Evolutionary conservation across 345 rosid genomes (phyloP).

Genomic region (Gossypium herbaceum): DNA sequence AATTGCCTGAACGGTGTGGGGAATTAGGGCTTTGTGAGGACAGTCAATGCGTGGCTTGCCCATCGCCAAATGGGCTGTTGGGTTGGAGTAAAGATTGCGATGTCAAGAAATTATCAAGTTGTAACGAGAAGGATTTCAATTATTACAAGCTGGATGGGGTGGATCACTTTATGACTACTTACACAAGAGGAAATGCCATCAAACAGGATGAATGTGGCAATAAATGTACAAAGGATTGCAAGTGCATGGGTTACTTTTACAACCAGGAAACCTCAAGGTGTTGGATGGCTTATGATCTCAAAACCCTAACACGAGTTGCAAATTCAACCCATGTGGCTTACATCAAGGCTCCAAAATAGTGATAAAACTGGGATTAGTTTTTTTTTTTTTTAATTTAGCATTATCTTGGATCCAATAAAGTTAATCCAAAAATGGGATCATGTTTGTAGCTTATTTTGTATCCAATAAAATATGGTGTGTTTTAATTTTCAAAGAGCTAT

Average conservation of each 20-base stretch:
- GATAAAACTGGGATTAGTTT: too few species aligned
- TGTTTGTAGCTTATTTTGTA: too few species aligned
- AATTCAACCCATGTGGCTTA: slow-evolving; percentile 27
- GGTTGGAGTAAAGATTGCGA: slow-evolving; percentile 46
- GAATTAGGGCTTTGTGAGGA: slow-evolving; percentile 29
- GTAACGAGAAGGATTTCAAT: slow-evolving; percentile 19
- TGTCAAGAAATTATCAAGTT: not conserved
- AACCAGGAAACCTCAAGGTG: slow-evolving; percentile 23
- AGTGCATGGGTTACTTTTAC: slow-evolving; percentile 28
- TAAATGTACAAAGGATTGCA: slow-evolving; percentile 22
- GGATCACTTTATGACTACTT: slow-evolving; percentile 44
- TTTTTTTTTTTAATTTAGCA: not conserved
- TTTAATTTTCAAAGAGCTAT: too few species aligned
- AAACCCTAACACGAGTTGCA: slow-evolving; percentile 23
- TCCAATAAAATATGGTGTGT: too few species aligned
- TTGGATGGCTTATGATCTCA: slow-evolving; percentile 24
- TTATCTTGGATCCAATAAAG: too few species aligned
- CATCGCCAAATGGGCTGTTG: slow-evolving; percentile 20
- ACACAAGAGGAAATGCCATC: slow-evolving; percentile 34
- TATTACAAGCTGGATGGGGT: slow-evolving; percentile 49
- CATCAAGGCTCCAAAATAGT: slow-evolving; percentile 19
- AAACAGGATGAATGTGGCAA: slow-evolving; percentile 22
- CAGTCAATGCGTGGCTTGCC: slow-evolving; percentile 28
- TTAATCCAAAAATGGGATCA: too few species aligned
- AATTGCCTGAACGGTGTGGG: slow-evolving; percentile 32